Evolutionary conservation across 2,329 filamentous ascomycete genomes (phyloP).

Genomic region (Cladobotryum mycophilum): DNA sequence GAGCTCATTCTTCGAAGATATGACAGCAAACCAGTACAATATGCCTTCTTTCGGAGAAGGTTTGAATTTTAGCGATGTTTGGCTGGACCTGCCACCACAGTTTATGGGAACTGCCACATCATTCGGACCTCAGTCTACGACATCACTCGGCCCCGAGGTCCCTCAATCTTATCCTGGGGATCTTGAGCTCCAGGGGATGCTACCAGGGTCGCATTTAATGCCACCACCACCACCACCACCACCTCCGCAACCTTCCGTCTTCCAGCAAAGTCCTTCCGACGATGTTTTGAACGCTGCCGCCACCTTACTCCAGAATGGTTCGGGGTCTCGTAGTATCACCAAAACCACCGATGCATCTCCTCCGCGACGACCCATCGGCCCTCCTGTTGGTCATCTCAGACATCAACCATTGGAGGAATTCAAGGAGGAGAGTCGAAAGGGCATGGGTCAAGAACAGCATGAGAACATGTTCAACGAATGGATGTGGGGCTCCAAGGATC

Average conservation of each 20-base stretch:
- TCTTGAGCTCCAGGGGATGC: slow-evolving; percentile 11
- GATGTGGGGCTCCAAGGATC: slow-evolving; percentile 31
- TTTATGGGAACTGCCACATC: slow-evolving; percentile 62
- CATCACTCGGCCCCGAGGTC: slow-evolving; percentile 17
- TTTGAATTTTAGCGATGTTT: slow-evolving; percentile 44
- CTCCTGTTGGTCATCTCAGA: slow-evolving; percentile 35
- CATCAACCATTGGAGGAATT: slow-evolving; percentile 40
- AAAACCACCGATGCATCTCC: slow-evolving; percentile 21
- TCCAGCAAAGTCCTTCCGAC: slow-evolving; percentile 31
- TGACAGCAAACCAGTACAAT: slow-evolving; percentile 45
- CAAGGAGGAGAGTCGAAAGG: slow-evolving; percentile 32
- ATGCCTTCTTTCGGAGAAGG: slow-evolving; percentile 46
- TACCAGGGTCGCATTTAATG: slow-evolving; percentile 27
- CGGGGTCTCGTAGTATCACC: slow-evolving; percentile 17
- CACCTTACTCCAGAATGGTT: slow-evolving; percentile 42
- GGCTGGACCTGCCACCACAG: slow-evolving; percentile 55
- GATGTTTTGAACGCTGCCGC: slow-evolving; percentile 54
- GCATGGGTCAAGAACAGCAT: slow-evolving; percentile 23
- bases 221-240: slow-evolving; percentile 28
- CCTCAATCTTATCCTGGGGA: slow-evolving; percentile 16
- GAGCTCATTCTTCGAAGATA: slow-evolving; percentile 50
- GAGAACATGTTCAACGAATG: slow-evolving; percentile 36
- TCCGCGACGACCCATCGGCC: slow-evolving; percentile 23
- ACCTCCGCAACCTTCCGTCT: slow-evolving; percentile 13
- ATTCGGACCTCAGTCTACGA: slow-evolving; percentile 46